Evolutionary conservation across 2,329 filamentous ascomycete genomes (phyloP).

Genomic region (Alternaria sp.): DNA sequence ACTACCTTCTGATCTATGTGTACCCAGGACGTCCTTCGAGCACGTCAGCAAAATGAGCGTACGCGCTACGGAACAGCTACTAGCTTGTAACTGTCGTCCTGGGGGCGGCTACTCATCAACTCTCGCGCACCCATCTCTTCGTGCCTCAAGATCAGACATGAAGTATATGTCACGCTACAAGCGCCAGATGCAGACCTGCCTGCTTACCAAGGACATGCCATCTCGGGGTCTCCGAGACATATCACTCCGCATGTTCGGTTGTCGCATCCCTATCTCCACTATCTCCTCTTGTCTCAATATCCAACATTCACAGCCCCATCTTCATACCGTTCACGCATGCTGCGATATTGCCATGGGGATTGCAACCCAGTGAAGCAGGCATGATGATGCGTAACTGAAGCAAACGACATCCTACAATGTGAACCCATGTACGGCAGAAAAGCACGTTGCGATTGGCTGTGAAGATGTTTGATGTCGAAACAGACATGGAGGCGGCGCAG

Average conservation of each 20-base stretch:
- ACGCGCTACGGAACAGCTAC: background rate
- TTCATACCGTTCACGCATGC: background rate
- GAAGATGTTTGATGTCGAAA: conserved; percentile 16
- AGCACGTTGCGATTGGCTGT: conserved; percentile 11
- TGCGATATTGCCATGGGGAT: background rate
- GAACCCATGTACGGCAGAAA: conserved; percentile 35
- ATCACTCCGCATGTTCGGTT: background rate
- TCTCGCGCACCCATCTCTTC: background rate
- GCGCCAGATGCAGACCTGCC: background rate
- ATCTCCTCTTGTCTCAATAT: background rate
- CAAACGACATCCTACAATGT: background rate
- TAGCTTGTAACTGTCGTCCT: background rate
- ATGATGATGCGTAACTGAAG: conserved; percentile 1
- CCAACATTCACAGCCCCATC: conserved; percentile 4
- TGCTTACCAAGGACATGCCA: background rate
- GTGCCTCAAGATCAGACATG: background rate
- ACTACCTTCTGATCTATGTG: background rate
- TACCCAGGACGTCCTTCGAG: background rate
- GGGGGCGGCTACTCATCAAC: background rate
- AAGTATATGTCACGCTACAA: background rate
- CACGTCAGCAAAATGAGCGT: background rate
- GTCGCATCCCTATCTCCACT: background rate
- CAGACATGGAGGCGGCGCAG: conserved; percentile 26
- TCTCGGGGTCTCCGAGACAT: background rate
- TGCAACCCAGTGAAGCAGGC: background rate